A percentile compares a stretch with the other conserved stretches of the same genome.
phyloP scores from a whole-genome alignment of 306 rosid species.

The Pueraria montana region DNA sequence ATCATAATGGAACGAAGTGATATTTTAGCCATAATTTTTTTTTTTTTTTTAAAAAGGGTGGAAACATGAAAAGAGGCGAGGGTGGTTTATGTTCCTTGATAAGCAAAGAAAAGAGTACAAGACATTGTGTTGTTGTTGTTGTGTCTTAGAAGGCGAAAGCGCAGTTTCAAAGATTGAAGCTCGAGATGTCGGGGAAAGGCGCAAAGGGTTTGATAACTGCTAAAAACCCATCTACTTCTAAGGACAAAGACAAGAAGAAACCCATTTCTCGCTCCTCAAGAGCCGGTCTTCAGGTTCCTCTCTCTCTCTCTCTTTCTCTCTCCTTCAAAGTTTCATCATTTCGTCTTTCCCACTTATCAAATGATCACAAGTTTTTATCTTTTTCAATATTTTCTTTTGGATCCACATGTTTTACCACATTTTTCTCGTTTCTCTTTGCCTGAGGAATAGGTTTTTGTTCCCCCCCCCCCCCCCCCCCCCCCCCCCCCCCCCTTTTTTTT shows the following conservation, averaged over 20 bases:
- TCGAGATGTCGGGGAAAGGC: conserved; percentile 77
- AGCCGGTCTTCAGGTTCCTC: conserved; percentile 80
- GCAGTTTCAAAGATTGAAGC: not conserved
- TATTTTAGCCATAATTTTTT: too few species aligned
- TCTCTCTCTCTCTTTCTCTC: not conserved
- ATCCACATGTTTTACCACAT: conserved; percentile 25
- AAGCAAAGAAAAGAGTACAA: too few species aligned
- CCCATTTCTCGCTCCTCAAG: conserved; percentile 87
- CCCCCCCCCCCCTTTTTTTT: not conserved
- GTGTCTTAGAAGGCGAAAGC: too few species aligned
- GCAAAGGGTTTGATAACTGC: conserved; percentile 82
- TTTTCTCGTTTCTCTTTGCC: not conserved
- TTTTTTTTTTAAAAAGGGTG: too few species aligned
- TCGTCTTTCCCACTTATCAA: not conserved
- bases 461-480: too few species aligned
- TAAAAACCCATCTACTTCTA: conserved; percentile 59
- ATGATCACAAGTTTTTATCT: not conserved
- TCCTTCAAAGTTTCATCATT: not conserved
- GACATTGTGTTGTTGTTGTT: too few species aligned
- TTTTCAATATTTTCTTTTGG: not conserved
- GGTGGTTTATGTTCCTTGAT: too few species aligned
- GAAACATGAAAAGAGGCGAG: too few species aligned
- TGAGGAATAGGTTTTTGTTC: conserved; percentile 10
- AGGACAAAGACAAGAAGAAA: conserved; percentile 77
- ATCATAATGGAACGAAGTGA: too few species aligned